These are phyloP conservation scores for Sarocladium oryzae DNA, from an alignment of 2,329 filamentous ascomycete genomes.

Conservation along the genomic window DNA sequence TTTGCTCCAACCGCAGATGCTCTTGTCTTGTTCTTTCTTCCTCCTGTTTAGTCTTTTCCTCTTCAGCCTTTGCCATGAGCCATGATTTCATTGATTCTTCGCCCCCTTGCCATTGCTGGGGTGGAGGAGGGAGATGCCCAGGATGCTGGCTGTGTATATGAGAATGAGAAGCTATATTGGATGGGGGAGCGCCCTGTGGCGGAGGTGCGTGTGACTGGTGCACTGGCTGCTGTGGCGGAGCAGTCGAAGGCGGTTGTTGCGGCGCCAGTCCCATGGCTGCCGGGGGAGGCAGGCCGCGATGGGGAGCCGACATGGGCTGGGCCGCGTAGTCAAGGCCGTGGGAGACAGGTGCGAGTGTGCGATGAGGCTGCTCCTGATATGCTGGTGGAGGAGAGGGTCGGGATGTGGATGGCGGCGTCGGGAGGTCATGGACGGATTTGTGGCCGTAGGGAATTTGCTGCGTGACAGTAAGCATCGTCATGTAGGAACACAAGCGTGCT, in stretches of 20 bases:
- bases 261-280: slow-evolving; percentile 56
- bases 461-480: slow-evolving; percentile 56
- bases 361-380: slow-evolving; percentile 40
- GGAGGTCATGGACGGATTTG: slow-evolving; percentile 56
- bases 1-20: slow-evolving; percentile 61
- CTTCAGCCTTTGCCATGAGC: slow-evolving; percentile 65
- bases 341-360: slow-evolving; percentile 32
- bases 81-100: slow-evolving; percentile 68
- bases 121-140: slow-evolving; percentile 48
- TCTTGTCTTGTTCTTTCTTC: slow-evolving; percentile 65
- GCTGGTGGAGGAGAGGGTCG: slow-evolving; percentile 49
- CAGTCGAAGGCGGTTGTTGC: slow-evolving; percentile 29
- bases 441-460: slow-evolving; percentile 54
- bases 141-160: slow-evolving; percentile 30
- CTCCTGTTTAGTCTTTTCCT: slow-evolving; percentile 67
- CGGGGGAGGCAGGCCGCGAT: slow-evolving; percentile 63
- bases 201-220: slow-evolving; percentile 20
- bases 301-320: slow-evolving; percentile 61
- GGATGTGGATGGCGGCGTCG: slow-evolving; percentile 49
- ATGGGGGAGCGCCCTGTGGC: slow-evolving; percentile 16
- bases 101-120: slow-evolving; percentile 58
- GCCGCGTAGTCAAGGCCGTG: slow-evolving; percentile 35
- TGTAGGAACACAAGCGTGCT: slow-evolving; percentile 16
- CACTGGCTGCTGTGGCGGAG: slow-evolving; percentile 19
- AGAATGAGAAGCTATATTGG: slow-evolving; percentile 19